phyloP scores from a whole-genome alignment of 495 filamentous ascomycete genomes.

The Trichoderma orchidacearum region DNA sequence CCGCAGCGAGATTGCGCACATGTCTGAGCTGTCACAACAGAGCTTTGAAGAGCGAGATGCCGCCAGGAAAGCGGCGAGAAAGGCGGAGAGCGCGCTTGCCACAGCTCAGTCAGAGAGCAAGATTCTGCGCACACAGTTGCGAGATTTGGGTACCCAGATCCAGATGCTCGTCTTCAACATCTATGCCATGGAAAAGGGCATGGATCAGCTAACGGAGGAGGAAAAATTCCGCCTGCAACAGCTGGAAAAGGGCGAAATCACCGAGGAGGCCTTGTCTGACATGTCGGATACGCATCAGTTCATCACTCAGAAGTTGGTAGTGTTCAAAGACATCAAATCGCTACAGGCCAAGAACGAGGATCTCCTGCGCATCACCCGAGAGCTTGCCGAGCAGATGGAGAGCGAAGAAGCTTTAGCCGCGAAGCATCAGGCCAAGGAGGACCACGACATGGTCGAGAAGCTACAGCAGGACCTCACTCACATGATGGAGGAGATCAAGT shows the following conservation, averaged over 20 bases:
- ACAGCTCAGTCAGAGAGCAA: constrained; percentile 59
- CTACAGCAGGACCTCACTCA: constrained; percentile 49
- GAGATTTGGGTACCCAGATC: constrained; percentile 79
- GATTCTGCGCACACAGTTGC: constrained; percentile 73
- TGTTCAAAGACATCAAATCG: constrained; percentile 71
- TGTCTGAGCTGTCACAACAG: constrained; percentile 55
- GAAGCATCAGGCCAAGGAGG: constrained; percentile 52
- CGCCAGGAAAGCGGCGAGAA: constrained; percentile 49
- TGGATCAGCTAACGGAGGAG: constrained; percentile 53
- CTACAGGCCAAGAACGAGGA: constrained; percentile 83
- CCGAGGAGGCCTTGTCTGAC: constrained; percentile 50
- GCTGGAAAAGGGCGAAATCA: constrained; percentile 50
- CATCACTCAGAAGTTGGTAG: constrained; percentile 69
- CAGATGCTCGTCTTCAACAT: constrained; percentile 78
- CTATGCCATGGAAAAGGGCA: constrained; percentile 63
- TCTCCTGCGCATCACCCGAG: constrained; percentile 64
- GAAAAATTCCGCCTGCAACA: constrained; percentile 55
- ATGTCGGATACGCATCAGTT: constrained; percentile 68
- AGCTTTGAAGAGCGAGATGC: constrained; percentile 44
- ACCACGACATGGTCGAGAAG: constrained; percentile 58
- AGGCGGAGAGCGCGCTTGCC: constrained; percentile 57
- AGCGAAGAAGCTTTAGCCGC: constrained; percentile 67
- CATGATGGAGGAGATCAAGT: constrained; percentile 57
- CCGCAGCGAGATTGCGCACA: constrained; percentile 59
- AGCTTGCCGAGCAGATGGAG: constrained; percentile 82